Evolutionary conservation across 495 filamentous ascomycete genomes (phyloP).

Genomic region (Penicillium ucsense): DNA sequence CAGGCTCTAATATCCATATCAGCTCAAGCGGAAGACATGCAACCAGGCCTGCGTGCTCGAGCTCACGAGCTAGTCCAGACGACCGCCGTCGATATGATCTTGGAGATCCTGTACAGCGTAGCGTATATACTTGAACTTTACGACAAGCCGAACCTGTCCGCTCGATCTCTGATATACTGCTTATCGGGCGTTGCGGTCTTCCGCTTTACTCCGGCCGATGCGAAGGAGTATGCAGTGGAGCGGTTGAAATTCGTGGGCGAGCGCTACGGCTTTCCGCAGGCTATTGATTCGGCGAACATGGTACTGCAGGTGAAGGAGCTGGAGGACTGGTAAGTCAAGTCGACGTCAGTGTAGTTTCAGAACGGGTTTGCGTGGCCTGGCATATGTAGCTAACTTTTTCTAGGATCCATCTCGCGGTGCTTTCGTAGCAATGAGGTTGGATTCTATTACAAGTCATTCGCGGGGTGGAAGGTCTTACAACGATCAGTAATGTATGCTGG

Average conservation of each 20-base stretch:
- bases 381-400: background rate
- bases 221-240: background rate
- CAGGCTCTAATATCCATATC: background rate
- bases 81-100: background rate
- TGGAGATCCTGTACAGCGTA: background rate
- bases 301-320: background rate
- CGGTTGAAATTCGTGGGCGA: background rate
- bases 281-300: background rate
- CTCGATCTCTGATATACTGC: background rate
- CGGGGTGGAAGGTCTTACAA: too few species aligned
- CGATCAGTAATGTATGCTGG: too few species aligned
- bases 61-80: background rate
- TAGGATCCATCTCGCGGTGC: background rate
- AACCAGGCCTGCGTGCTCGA: background rate
- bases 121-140: background rate
- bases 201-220: background rate
- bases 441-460: too few species aligned
- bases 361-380: background rate
- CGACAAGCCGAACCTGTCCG: background rate
- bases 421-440: background rate
- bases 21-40: background rate
- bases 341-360: too few species aligned
- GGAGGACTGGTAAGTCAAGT: background rate
- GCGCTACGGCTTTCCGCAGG: background rate
- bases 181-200: conserved; percentile 1